phyloP scores from a whole-genome alignment of 2,329 filamentous ascomycete genomes.

The Emericellopsis atlantica region DNA sequence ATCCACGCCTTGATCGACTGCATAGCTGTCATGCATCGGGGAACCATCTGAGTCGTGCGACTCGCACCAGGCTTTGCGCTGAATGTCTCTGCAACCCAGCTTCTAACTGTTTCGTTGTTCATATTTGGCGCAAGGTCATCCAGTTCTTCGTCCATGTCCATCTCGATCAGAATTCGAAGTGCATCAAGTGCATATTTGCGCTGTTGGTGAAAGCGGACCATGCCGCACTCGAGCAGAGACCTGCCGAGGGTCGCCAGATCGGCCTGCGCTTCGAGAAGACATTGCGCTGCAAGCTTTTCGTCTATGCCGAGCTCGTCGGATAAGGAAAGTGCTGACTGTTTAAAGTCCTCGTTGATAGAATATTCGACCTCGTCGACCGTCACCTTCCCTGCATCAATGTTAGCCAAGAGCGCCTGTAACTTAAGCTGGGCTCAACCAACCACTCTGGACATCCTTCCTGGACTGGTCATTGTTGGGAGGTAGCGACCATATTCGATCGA shows the following conservation, averaged over 20 bases:
- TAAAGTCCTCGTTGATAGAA: conserved; percentile 74
- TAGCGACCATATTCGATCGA: conserved; percentile 65
- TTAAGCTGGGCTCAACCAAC: conserved; percentile 21
- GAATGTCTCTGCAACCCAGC: too few species aligned
- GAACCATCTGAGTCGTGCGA: conserved; percentile 18
- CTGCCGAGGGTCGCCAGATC: conserved; percentile 59
- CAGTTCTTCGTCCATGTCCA: conserved; percentile 28
- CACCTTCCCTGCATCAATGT: conserved; percentile 51
- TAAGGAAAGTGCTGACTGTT: conserved; percentile 67
- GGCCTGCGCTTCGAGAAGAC: conserved; percentile 62
- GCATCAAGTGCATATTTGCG: conserved; percentile 75
- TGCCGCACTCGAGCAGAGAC: conserved; percentile 61
- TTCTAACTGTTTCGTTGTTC: conserved; percentile 9
- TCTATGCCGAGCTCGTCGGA: conserved; percentile 85
- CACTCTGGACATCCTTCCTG: conserved; percentile 56
- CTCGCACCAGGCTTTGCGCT: conserved; percentile 5
- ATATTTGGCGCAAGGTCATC: conserved; percentile 25
- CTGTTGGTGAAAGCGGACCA: conserved; percentile 81
- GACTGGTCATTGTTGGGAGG: conserved; percentile 62
- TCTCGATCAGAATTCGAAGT: conserved; percentile 64
- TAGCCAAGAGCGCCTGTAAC: conserved; percentile 3
- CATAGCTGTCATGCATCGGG: conserved; percentile 58
- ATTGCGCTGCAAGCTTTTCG: conserved; percentile 69
- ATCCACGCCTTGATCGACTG: conserved; percentile 65
- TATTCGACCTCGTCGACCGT: conserved; percentile 62